Percentiles rank a stretch among this genome's conserved stretches.
These are phyloP conservation scores for Peniophora sp. DNA, from an alignment of 1,284 basidiomycete species.

Conservation along the genomic window DNA sequence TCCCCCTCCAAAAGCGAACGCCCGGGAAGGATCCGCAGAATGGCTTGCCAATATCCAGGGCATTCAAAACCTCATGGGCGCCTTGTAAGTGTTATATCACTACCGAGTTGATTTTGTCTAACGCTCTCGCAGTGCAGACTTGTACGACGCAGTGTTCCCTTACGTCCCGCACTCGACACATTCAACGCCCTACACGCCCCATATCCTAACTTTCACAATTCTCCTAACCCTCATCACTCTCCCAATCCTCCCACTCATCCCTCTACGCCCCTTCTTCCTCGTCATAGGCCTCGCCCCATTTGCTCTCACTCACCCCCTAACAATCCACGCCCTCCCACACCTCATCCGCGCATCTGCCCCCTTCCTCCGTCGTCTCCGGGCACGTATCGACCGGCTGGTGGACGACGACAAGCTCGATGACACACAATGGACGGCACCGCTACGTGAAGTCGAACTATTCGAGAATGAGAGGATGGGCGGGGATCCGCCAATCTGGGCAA, in stretches of 20 bases:
- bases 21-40: constrained; percentile 49
- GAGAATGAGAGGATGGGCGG: constrained; percentile 65
- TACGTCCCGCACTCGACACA: constrained; percentile 35
- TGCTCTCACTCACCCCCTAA: constrained; percentile 42
- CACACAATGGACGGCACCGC: constrained; percentile 50
- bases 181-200: constrained; percentile 44
- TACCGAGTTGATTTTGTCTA: constrained; percentile 3
- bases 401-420: constrained; percentile 63
- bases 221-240: constrained; percentile 39
- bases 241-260: constrained; percentile 39
- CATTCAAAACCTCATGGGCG: constrained; percentile 78
- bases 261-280: constrained; percentile 52
- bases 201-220: constrained; percentile 40
- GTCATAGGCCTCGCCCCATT: constrained; percentile 47
- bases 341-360: constrained; percentile 13
- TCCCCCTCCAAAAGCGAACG: constrained; percentile 29
- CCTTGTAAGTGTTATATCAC: constrained; percentile 35
- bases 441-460: constrained; percentile 63
- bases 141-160: constrained; percentile 22
- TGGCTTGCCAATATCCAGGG: constrained; percentile 76
- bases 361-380: constrained; percentile 14
- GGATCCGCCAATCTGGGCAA: constrained; percentile 38
- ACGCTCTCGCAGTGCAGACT: constrained; percentile 36
- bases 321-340: constrained; percentile 22
- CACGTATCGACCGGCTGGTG: constrained; percentile 32